Evolutionary conservation across 495 filamentous ascomycete species (phyloP).

Genomic region (Trichocladium uniseriatum): DNA sequence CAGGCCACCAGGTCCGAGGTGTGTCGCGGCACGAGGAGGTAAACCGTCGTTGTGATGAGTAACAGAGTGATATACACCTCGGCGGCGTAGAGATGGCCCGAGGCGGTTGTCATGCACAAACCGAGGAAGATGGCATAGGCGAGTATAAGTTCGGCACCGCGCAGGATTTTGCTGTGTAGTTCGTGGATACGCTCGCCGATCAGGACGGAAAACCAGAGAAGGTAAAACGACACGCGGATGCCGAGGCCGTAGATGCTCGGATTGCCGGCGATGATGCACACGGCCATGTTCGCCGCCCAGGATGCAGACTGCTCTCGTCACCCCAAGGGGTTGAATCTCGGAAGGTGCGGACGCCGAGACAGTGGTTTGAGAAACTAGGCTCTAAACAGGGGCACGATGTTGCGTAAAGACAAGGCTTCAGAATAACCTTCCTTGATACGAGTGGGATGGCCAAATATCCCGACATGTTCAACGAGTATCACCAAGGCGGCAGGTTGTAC

Average conservation of each 20-base stretch:
- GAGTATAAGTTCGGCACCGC: constrained; percentile 11
- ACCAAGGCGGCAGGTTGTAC: background rate
- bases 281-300: background rate
- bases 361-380: background rate
- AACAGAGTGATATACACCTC: constrained; percentile 31
- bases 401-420: too few relatives aligned
- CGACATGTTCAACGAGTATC: background rate
- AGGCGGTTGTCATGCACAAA: constrained; percentile 4
- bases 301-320: background rate
- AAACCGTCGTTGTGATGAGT: constrained; percentile 27
- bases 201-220: constrained; percentile 23
- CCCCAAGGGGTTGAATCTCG: too few relatives aligned
- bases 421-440: too few relatives aligned
- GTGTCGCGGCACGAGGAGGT: constrained; percentile 26
- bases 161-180: constrained; percentile 8
- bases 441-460: background rate
- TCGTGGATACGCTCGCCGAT: constrained; percentile 18
- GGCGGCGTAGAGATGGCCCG: constrained; percentile 1
- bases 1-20: constrained; percentile 24
- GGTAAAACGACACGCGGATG: constrained; percentile 31
- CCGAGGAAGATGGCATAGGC: constrained; percentile 19
- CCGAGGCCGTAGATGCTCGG: constrained; percentile 25
- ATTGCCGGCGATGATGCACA: constrained; percentile 12
- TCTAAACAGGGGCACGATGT: background rate
- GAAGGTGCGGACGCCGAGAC: too few relatives aligned